phyloP scores from a whole-genome alignment of 352 stramenopile genomes.

The Globisporangium megalacanthum region DNA sequence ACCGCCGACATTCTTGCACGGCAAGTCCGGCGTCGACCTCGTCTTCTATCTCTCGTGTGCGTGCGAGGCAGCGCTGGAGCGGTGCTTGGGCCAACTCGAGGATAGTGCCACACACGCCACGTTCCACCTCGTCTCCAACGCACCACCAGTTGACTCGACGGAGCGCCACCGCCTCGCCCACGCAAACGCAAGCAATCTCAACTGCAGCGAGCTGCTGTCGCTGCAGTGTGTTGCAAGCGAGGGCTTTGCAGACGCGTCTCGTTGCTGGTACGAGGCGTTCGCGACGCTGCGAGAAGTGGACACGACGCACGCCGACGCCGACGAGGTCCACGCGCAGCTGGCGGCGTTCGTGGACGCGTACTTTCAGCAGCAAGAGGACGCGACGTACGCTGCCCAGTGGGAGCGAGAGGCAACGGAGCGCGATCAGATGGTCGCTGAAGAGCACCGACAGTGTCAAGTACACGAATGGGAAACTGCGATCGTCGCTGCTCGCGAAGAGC shows the following conservation, averaged over 20 bases:
- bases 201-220: constrained; percentile 45
- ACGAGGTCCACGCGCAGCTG: constrained; percentile 32
- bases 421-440: constrained; percentile 26
- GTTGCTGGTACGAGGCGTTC: constrained; percentile 47
- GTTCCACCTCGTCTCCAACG: constrained; percentile 46
- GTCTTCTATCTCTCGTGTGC: constrained; percentile 60
- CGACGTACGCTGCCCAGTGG: constrained; percentile 15
- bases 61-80: constrained; percentile 30
- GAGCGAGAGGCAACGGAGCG: constrained; percentile 23
- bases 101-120: constrained; percentile 33
- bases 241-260: constrained; percentile 19
- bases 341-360: constrained; percentile 27
- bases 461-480: constrained; percentile 31
- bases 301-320: constrained; percentile 11
- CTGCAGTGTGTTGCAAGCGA: constrained; percentile 37
- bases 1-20: constrained; percentile 41
- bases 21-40: constrained; percentile 66
- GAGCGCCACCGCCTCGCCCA: constrained; percentile 48
- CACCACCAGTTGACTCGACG: constrained; percentile 41
- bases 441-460: constrained; percentile 31
- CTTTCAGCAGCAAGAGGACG: constrained; percentile 15
- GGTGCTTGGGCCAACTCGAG: constrained; percentile 55
- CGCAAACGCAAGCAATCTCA: constrained; percentile 29
- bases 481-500: constrained; percentile 27
- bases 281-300: constrained; percentile 33